Percentiles rank a stretch among this genome's conserved stretches.
phyloP scores from a whole-genome alignment of 1,139 yeast species.

The Diutina pseudorugosa region DNA sequence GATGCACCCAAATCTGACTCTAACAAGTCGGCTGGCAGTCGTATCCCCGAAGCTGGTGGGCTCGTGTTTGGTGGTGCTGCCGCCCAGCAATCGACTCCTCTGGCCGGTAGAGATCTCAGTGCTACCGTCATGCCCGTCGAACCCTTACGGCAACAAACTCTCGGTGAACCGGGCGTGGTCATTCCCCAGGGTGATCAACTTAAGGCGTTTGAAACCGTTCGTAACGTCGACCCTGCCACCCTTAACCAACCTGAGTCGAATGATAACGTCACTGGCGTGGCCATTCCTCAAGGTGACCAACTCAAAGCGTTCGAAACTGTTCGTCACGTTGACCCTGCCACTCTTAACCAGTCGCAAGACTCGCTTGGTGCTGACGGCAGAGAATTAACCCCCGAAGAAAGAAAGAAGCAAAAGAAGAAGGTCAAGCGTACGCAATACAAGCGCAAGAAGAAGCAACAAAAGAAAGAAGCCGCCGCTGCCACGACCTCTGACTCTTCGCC shows the following conservation, averaged over 20 bases:
- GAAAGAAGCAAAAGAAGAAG: slow-evolving; percentile 35
- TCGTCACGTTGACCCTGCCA: slow-evolving; percentile 32
- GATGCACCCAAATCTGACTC: not conserved
- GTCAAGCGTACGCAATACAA: slow-evolving; percentile 35
- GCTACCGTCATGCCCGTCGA: slow-evolving; percentile 47
- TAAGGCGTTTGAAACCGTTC: slow-evolving; percentile 24
- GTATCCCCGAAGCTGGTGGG: slow-evolving; percentile 12
- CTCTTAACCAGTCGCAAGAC: slow-evolving; percentile 23
- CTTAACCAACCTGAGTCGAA: slow-evolving; percentile 19
- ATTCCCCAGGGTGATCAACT: slow-evolving; percentile 29
- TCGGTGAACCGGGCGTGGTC: slow-evolving; percentile 49
- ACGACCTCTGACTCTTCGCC: slow-evolving; percentile 5
- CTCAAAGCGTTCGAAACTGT: slow-evolving; percentile 26
- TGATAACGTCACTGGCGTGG: slow-evolving; percentile 21
- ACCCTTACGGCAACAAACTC: slow-evolving; percentile 34
- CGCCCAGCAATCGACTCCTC: slow-evolving; percentile 15
- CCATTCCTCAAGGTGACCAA: slow-evolving; percentile 26
- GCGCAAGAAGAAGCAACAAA: slow-evolving; percentile 26
- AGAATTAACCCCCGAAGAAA: slow-evolving; percentile 26
- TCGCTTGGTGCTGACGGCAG: not conserved
- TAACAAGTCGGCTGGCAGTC: not conserved
- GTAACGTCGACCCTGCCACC: slow-evolving; percentile 32
- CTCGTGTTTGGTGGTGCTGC: slow-evolving; percentile 13
- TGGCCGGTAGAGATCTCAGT: slow-evolving; percentile 9
- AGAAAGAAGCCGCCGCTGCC: slow-evolving; percentile 26